Base-by-base conservation (phyloP, 305 asterid species). In the Salvia sclarea region DNA sequence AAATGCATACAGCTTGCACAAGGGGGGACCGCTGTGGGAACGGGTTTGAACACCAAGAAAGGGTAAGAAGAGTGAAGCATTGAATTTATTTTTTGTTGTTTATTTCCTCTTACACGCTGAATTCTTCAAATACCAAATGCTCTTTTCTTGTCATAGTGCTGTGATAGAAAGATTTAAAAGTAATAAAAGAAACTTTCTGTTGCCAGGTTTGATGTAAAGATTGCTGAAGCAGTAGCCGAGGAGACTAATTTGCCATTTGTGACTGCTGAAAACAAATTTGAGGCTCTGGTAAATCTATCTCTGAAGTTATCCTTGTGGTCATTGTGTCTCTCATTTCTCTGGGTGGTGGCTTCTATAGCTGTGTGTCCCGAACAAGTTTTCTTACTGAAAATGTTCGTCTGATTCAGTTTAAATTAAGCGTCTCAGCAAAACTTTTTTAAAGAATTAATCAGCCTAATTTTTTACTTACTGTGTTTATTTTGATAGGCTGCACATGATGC, bases 231-330 rank as follows among this genome's bases (percentile, higher is more conserved):
- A 63, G 96, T 94, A 18, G 98, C 96, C 8, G 95, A 94, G 77
- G 98, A 91, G 78, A 91, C 99, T 69, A 82, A 79, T 49, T 83
- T 94, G 75, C 98, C 99, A 21, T 94, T 91, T 84, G 88, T 91
- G 80, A 94, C 99, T 25, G 99, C 98, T 71, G 98, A 91, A 85
- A 91, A 94, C 83, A 91, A 94, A 84, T 91, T 94, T 78, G 98
- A 94, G 81, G 97, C 99, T 60, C 76, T 94, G 91, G 96, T 87
- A 81, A 61, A 68, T 79, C 73, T 78, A 65, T 72, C 52, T 64
- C 73, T 76, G 64, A 81, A 68, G 64, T 68, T 52, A 69, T 9
- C 69, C 37, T 37, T 73, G 20, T 47, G 61, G 25, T 63, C 72
- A n/a, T 52, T 55, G 21, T 44, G 52, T 43, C 38, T 61, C 48